Evolutionary conservation across 495 filamentous ascomycete genomes (phyloP), one percentile per base, ranked within the genome.

Genomic region (Haplographium delicatum): DNA sequence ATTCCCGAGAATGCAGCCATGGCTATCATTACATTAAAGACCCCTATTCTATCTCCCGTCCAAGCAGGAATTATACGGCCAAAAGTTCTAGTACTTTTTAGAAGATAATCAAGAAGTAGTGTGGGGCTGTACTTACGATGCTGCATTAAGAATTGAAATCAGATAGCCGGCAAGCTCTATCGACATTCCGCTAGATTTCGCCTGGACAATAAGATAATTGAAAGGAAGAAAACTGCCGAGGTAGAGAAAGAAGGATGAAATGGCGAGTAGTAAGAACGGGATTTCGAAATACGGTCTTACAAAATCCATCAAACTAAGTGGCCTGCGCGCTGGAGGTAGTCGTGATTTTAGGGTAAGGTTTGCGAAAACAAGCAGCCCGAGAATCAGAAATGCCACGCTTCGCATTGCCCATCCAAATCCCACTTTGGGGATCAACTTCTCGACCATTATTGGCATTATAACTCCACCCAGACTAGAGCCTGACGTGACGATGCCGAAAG

Each of bases 371-470:
- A 86, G 73, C n/a, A 89, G 65, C n/a, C 57, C 65, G 0, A 89
- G 72, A 47, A 89, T 78, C 30, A 89, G 50, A 53, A 90, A 88
- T 6, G 80, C 84, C 26, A 72, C 65, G 27, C 72, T 73, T 11
- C 86, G 78, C 67, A 90, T 80, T 1, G 85, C 72, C 87, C 87
- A 91, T 1, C 67, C 65, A 50, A 85, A 90, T 2, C 84, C 86
- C 31, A 85, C 72, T 18, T 63, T 46, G 0, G 65, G 70, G 51
- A 89, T 78, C 20, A 89, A 59, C 13, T 72, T 66, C 9, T 74
- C 59, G 35, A 88, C 73, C 76, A 89, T 83, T 61, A 89, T 88
- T 7, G 78, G 80, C 27, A 84, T 70, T 5, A 86, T 70, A 30
- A 85, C 72, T 16, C 83, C 83, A 8, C 83, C 82, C 5, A 89